Conservation (phyloP, 2,329 filamentous ascomycete genomes). For the Calonectria ilicicola region DNA sequence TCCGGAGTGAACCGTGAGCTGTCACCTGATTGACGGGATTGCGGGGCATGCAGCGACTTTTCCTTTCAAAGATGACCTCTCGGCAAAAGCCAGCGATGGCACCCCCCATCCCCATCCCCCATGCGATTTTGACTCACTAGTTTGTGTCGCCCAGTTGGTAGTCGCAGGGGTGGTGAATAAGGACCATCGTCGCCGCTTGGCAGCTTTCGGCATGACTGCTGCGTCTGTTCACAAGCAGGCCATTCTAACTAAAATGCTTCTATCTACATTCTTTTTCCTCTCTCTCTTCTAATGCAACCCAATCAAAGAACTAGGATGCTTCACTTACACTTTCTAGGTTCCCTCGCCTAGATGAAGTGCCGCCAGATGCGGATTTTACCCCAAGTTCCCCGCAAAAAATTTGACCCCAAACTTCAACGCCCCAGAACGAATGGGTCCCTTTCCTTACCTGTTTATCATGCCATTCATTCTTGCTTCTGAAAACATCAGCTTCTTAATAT, state of each 20-base stretch:
- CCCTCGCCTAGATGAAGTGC: background rate
- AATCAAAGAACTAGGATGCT: background rate
- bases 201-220: background rate
- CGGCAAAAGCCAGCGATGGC: constrained; percentile 12
- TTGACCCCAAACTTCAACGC: background rate
- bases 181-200: background rate
- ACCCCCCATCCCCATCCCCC: constrained; percentile 12
- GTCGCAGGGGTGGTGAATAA: constrained; percentile 16
- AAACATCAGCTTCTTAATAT: no score
- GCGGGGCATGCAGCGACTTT: constrained; percentile 21
- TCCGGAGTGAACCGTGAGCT: constrained; percentile 10
- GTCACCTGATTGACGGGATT: constrained; percentile 26
- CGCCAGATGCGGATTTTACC: constrained; percentile 5
- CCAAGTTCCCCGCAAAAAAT: constrained; percentile 19
- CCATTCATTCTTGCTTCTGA: no score
- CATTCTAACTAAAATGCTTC: background rate
- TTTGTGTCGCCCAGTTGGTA: background rate
- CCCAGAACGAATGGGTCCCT: background rate
- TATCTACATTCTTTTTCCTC: background rate
- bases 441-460: no score
- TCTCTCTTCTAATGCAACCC: background rate
- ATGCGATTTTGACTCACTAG: constrained; percentile 19
- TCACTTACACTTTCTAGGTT: background rate
- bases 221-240: background rate
- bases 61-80: constrained; percentile 7